These are phyloP conservation scores for Lantana camara DNA, from an alignment of 257 asterid genomes.

Conservation along the genomic window DNA sequence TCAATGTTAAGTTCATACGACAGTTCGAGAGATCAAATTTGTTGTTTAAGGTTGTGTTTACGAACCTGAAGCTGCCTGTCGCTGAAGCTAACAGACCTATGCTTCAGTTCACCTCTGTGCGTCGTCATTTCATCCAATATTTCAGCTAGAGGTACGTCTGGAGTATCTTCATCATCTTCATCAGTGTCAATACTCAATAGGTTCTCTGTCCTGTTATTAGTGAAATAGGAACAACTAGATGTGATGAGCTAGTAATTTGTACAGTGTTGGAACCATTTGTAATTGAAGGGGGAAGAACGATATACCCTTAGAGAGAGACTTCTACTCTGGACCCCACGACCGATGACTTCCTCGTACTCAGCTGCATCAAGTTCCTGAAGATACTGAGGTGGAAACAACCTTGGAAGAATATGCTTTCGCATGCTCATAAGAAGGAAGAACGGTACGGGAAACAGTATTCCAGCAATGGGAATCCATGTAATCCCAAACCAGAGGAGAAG, in stretches of 20 bases:
- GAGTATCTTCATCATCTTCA: slow-evolving; percentile 34
- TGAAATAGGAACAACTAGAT: no score
- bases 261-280: no score
- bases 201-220: slow-evolving; percentile 50
- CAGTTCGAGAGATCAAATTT: no score
- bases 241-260: no score
- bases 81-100: slow-evolving; percentile 65
- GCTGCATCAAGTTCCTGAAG: slow-evolving; percentile 83
- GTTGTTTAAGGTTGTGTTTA: neutral
- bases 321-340: slow-evolving; percentile 48
- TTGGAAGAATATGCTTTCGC: slow-evolving; percentile 80
- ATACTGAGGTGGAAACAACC: slow-evolving; percentile 52
- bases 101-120: slow-evolving; percentile 84
- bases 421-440: slow-evolving; percentile 72
- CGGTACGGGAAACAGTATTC: slow-evolving; percentile 80
- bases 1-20: no score
- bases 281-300: neutral
- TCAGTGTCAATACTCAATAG: slow-evolving; percentile 32
- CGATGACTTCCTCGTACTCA: slow-evolving; percentile 78
- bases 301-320: slow-evolving; percentile 49
- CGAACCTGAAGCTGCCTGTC: slow-evolving; percentile 66
- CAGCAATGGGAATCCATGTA: slow-evolving; percentile 95
- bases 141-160: slow-evolving; percentile 62
- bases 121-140: slow-evolving; percentile 84
- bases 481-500: slow-evolving; percentile 75